A percentile compares a stretch with the other conserved stretches of the same genome.
phyloP scores from a whole-genome alignment of 2,329 filamentous ascomycete species.

The Purpureocillium lavendulum region DNA sequence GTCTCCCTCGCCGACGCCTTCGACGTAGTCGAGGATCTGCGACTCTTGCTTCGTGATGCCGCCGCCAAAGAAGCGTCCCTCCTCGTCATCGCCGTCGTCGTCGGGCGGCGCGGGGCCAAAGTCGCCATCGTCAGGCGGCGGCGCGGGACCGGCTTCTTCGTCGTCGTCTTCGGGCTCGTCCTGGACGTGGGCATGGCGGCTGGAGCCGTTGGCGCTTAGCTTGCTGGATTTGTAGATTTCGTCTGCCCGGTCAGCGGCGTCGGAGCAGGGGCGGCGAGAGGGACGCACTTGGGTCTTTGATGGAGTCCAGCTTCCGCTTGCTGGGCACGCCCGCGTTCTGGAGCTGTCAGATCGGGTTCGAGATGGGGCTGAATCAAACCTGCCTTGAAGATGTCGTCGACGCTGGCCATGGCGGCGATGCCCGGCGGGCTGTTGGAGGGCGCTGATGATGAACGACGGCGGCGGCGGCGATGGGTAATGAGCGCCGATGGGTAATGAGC shows the following conservation, averaged over 20 bases:
- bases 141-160: constrained; percentile 40
- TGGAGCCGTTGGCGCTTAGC: constrained; percentile 33
- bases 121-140: constrained; percentile 41
- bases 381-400: constrained; percentile 52
- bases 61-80: constrained; percentile 91
- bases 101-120: constrained; percentile 39
- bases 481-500: constrained; percentile 1
- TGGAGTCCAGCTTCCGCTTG: constrained; percentile 56
- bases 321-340: constrained; percentile 37
- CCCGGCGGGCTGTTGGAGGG: too few species aligned
- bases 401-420: constrained; percentile 41
- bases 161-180: constrained; percentile 26
- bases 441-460: too few species aligned
- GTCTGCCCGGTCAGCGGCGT: constrained; percentile 26
- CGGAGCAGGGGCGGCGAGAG: neutral
- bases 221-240: constrained; percentile 58
- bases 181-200: constrained; percentile 36
- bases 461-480: too few species aligned
- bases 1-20: constrained; percentile 34
- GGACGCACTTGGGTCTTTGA: constrained; percentile 54
- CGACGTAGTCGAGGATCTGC: constrained; percentile 81
- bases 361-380: neutral
- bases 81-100: constrained; percentile 64
- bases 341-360: neutral
- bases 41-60: constrained; percentile 76